A percentile compares a stretch with the other conserved stretches of the same genome.
Evolutionary conservation across 495 filamentous ascomycete genomes (phyloP).

Genomic region (Xylaria castorea): DNA sequence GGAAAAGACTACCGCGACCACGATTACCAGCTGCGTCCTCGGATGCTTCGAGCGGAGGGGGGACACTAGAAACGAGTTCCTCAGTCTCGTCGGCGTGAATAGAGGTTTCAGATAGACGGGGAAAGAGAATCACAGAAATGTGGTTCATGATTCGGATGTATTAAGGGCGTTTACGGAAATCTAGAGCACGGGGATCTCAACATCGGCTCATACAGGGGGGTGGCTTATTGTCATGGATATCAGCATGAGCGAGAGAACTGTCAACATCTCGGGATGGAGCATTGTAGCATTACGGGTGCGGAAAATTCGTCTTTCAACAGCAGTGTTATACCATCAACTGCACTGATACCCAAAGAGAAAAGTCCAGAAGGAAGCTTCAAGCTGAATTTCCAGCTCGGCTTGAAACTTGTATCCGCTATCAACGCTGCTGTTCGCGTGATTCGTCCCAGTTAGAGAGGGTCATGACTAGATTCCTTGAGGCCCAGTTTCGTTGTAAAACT

Average conservation of each 20-base stretch:
- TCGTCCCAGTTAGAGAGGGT: too few relatives aligned
- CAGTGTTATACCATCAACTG: conserved; percentile 27
- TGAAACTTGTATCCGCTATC: not conserved
- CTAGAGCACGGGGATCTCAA: conserved; percentile 39
- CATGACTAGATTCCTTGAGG: not conserved
- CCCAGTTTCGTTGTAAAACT: not conserved
- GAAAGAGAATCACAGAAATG: not conserved
- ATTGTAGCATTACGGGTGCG: conserved; percentile 15
- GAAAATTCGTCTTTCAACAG: conserved; percentile 29
- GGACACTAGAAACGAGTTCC: conserved; percentile 93
- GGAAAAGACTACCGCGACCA: conserved; percentile 83
- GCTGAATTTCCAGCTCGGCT: not conserved
- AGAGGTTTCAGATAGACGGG: conserved; percentile 44
- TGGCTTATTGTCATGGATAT: conserved; percentile 16
- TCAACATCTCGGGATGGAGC: conserved; percentile 31
- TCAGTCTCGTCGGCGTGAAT: conserved; percentile 75
- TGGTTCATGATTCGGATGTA: not conserved
- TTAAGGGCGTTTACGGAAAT: conserved; percentile 9
- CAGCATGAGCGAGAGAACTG: conserved; percentile 19
- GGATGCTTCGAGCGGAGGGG: conserved; percentile 91
- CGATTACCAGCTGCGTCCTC: conserved; percentile 94
- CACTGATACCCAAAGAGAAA: conserved; percentile 28
- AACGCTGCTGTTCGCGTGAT: not conserved
- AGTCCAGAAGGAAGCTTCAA: not conserved
- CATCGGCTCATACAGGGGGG: conserved; percentile 34